A percentile compares a stretch with the other conserved stretches of the same genome.
These are phyloP conservation scores for Sphagnum contortum DNA, from an alignment of 225 moss, liverwort and hornwort species.

Conservation along the genomic window DNA sequence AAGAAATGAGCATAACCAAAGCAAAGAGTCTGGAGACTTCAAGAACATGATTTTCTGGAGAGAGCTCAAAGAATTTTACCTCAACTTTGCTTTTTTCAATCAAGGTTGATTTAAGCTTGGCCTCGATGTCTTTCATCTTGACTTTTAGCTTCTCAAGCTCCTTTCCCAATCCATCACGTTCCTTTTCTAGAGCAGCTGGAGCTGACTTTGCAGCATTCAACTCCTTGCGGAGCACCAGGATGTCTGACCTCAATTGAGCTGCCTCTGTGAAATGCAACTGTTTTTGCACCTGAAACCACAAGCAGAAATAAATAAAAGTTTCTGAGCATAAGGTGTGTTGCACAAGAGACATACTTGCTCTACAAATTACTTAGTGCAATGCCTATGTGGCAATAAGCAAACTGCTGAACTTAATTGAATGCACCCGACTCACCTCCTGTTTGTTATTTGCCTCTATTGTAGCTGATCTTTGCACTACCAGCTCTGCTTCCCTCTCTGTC, in stretches of 20 bases:
- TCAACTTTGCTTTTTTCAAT: conserved; percentile 89
- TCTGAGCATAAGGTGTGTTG: too few relatives aligned
- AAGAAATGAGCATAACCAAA: conserved; percentile 1
- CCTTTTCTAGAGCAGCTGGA: conserved; percentile 64
- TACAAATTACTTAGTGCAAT: too few relatives aligned
- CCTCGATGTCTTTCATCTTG: conserved; percentile 75
- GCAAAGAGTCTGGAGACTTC: too few relatives aligned
- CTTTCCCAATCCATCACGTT: conserved; percentile 71
- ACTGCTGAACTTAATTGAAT: too few relatives aligned
- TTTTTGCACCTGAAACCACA: conserved; percentile 1
- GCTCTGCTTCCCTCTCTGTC: conserved; percentile 29
- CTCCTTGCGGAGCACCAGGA: conserved; percentile 66
- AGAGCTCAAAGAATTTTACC: conserved; percentile 20
- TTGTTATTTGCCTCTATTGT: conserved; percentile 34
- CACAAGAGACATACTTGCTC: too few relatives aligned
- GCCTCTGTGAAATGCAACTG: conserved; percentile 50
- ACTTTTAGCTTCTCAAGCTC: conserved; percentile 69
- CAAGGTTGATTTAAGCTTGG: conserved; percentile 77
- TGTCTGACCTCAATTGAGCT: conserved; percentile 61
- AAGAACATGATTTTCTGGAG: too few relatives aligned
- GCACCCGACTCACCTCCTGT: conserved; percentile 29
- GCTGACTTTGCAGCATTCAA: conserved; percentile 55
- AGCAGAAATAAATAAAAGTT: too few relatives aligned
- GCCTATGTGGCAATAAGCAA: background rate
- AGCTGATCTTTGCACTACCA: conserved; percentile 25